Evolutionary conservation across 176 grass and related monocot genomes (phyloP), one percentile per base, ranked within the genome.

Genomic region (Zea luxurians): DNA sequence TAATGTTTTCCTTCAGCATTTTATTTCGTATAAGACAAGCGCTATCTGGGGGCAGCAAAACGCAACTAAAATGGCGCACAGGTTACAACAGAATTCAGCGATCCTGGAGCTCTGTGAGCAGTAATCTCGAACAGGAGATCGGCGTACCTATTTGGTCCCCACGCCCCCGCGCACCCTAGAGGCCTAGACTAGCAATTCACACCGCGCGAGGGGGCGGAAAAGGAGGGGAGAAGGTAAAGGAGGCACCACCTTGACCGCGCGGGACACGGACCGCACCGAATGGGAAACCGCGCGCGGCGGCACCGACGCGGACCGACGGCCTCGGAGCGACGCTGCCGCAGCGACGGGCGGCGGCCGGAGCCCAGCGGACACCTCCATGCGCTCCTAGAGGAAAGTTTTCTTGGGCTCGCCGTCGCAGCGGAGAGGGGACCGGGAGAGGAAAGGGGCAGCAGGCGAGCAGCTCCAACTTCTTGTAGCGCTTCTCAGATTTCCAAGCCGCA

Each of bases 211-310:
- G 10, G 45, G 45, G 16, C 16, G 47, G 41, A 49, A 52, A 6
- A 50, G 13, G 72, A 61, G 18, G 2, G 34, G 61, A 43, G 42
- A 45, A 8, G 20, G 4, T 15, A 66, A 27, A 27, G 27, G 27
- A 16, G 20, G 2, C 17, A 76, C 4, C 46, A 97, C 87, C 84
- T 88, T 76, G 78, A 77, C 78, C 53, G 75, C 76, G 60, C 83
- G 77, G 71, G 72, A 2, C n/a, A 17, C 20, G 13, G 77, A 44
- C 20, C 55, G 83, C 8, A 13, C 35, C 35, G 27, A 74, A 27
- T n/a, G 41, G 60, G 40, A 72, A 38, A 62, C 13, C 7, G 8
- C 12, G 62, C 12, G 5, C 3, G 11, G 70, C 11, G 48, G 77
- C 53, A 16, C 64, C 5, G 6, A 6, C 17, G 35, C 41, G 58